These are phyloP conservation scores for Aspergillus sojae DNA, from an alignment of 2,329 filamentous ascomycete species.

Conservation along the genomic window DNA sequence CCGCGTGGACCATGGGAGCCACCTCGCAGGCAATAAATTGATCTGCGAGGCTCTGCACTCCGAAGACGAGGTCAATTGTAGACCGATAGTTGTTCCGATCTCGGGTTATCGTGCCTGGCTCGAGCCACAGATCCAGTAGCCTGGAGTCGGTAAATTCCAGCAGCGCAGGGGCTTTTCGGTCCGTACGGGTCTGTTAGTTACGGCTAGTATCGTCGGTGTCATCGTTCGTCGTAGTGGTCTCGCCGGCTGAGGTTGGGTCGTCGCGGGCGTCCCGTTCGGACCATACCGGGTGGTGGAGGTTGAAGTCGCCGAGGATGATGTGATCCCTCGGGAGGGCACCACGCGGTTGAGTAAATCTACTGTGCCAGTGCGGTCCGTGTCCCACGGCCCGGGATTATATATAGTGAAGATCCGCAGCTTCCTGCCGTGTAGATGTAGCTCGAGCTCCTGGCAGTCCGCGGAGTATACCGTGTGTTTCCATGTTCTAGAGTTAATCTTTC, in stretches of 20 bases:
- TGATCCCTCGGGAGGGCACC: too few relatives aligned
- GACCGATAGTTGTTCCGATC: slow-evolving; percentile 9
- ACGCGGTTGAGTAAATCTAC: too few relatives aligned
- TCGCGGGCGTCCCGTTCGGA: too few relatives aligned
- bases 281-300: too few relatives aligned
- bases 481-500: background rate
- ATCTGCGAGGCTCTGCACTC: slow-evolving; percentile 4
- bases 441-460: background rate
- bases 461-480: background rate
- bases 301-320: too few relatives aligned
- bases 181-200: background rate
- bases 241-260: too few relatives aligned
- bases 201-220: too few relatives aligned
- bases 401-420: background rate
- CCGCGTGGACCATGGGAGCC: slow-evolving; percentile 21
- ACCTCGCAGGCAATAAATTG: slow-evolving; percentile 17
- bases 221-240: too few relatives aligned
- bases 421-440: background rate
- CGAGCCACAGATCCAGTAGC: slow-evolving; percentile 10
- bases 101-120: slow-evolving; percentile 14
- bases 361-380: too few relatives aligned
- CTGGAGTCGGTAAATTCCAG: background rate
- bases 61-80: slow-evolving; percentile 24
- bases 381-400: background rate
- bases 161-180: slow-evolving; percentile 6